A percentile compares a stretch with the other conserved stretches of the same genome.
These are phyloP conservation scores for Debaryomyces castellii DNA, from an alignment of 805 yeast genomes.

Conservation along the genomic window DNA sequence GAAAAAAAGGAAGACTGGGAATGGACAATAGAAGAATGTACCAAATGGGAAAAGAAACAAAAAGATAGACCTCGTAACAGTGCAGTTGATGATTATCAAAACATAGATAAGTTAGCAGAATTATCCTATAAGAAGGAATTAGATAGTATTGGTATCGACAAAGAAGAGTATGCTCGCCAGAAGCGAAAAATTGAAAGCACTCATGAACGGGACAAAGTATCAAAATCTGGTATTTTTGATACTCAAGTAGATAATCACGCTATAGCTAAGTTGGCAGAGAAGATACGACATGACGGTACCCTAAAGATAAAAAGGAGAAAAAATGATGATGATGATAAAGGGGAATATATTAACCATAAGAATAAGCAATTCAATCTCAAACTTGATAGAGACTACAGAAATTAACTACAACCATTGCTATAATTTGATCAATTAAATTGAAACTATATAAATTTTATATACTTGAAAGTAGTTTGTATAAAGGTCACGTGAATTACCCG, in stretches of 20 bases:
- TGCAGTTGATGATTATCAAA: constrained; percentile 44
- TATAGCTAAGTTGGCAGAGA: not conserved
- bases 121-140: constrained; percentile 58
- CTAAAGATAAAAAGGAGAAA: constrained; percentile 31
- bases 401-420: not conserved
- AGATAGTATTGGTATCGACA: constrained; percentile 30
- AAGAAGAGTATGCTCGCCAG: constrained; percentile 42
- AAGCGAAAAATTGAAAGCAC: constrained; percentile 27
- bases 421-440: no score
- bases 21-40: constrained; percentile 64
- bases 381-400: constrained; percentile 53
- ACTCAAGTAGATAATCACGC: constrained; percentile 36
- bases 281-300: constrained; percentile 12
- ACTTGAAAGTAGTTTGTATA: no score
- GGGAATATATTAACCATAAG: constrained; percentile 62
- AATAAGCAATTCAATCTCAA: constrained; percentile 75
- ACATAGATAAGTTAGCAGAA: constrained; percentile 57
- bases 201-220: constrained; percentile 35
- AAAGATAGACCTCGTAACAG: constrained; percentile 23
- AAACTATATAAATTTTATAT: no score
- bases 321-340: constrained; percentile 32
- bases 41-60: constrained; percentile 54
- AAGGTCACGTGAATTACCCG: not conserved
- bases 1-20: constrained; percentile 42
- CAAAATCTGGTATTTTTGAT: constrained; percentile 6